These are phyloP conservation scores for Leccinum broughii DNA, from an alignment of 768 basidiomycete genomes.

Conservation along the genomic window DNA sequence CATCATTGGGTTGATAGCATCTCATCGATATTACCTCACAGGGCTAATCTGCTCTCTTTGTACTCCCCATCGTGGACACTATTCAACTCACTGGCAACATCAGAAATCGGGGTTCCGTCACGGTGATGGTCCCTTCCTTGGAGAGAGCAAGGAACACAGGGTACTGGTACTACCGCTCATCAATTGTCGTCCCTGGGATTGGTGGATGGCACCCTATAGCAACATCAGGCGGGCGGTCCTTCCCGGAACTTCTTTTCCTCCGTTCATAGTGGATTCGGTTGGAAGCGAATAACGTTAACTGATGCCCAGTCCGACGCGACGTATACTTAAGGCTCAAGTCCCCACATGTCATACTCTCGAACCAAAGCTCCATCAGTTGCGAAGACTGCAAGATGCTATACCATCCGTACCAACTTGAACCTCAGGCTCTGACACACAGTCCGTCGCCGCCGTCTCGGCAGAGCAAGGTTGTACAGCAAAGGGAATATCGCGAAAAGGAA, in stretches of 20 bases:
- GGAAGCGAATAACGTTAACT: not conserved
- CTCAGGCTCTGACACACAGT: not conserved
- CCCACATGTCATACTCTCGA: not conserved
- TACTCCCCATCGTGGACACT: too few species aligned
- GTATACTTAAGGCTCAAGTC: not conserved
- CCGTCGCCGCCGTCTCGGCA: conserved; percentile 3
- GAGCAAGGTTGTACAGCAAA: conserved; percentile 16
- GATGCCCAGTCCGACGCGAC: not conserved
- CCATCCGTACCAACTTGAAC: not conserved
- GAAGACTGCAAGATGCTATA: conserved; percentile 4
- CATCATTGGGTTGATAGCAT: too few species aligned
- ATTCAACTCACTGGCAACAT: too few species aligned
- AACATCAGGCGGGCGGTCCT: not conserved
- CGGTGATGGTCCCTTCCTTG: too few species aligned
- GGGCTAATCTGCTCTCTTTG: too few species aligned
- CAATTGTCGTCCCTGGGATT: not conserved
- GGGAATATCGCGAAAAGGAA: conserved; percentile 27
- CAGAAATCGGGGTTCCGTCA: too few species aligned
- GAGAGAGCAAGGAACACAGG: not conserved
- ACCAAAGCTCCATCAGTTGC: not conserved
- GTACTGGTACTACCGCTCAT: not conserved
- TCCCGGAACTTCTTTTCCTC: not conserved
- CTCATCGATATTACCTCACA: too few species aligned
- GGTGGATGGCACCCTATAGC: not conserved
- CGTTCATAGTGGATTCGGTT: not conserved